phyloP scores from a whole-genome alignment of 352 stramenopile species.

The Phytopythium chamaehyphon region DNA sequence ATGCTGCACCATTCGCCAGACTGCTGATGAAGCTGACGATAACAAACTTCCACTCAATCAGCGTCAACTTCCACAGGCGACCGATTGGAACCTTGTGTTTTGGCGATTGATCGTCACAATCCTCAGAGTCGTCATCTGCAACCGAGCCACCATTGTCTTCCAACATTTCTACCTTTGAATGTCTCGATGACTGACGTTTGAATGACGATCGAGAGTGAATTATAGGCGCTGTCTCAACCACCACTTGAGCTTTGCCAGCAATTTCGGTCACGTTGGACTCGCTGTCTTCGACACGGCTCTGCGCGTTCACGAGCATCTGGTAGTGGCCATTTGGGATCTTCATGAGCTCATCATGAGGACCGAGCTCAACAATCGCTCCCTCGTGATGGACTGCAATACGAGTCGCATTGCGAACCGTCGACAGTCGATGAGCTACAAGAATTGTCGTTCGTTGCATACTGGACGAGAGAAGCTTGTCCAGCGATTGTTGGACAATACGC shows the following conservation, averaged over 20 bases:
- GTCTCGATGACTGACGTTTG: not conserved
- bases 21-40: conserved; percentile 29
- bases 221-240: not conserved
- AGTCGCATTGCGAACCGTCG: conserved; percentile 92
- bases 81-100: conserved; percentile 5
- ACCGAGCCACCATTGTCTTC: not conserved
- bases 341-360: conserved; percentile 91
- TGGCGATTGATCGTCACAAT: conserved; percentile 3
- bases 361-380: conserved; percentile 90
- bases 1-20: conserved; percentile 35
- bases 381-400: conserved; percentile 93
- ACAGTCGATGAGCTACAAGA: conserved; percentile 93
- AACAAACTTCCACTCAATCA: conserved; percentile 43
- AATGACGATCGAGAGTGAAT: not conserved
- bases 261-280: not conserved
- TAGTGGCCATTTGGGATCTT: conserved; percentile 41
- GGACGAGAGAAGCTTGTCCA: conserved; percentile 45
- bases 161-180: conserved; percentile 7
- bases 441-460: conserved; percentile 81
- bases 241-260: not conserved
- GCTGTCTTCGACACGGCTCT: conserved; percentile 15
- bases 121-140: not conserved
- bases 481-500: conserved; percentile 72
- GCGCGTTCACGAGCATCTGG: conserved; percentile 34
- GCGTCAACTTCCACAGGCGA: conserved; percentile 48